Percentiles rank a stretch among this genome's conserved stretches.
These are phyloP conservation scores for Periconia sp. DNA, from an alignment of 2,329 filamentous ascomycete genomes.

Conservation along the genomic window DNA sequence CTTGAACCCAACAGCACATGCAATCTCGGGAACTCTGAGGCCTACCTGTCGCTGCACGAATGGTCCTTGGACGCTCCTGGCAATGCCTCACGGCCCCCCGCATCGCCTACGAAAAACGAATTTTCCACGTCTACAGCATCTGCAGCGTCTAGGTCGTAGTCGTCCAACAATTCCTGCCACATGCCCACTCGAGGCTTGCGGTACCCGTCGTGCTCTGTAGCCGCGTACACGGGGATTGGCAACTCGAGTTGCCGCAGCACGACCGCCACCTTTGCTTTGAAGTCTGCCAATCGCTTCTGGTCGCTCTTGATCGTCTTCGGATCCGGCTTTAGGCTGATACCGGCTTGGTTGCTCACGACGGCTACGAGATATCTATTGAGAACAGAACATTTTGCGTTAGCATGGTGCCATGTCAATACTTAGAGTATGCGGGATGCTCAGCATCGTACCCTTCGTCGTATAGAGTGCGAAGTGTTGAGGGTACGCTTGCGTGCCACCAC, in stretches of 20 bases:
- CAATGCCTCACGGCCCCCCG: conserved; percentile 60
- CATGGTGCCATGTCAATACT: too few relatives aligned
- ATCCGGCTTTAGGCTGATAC: conserved; percentile 75
- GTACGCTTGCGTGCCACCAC: conserved; percentile 85
- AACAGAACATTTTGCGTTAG: conserved; percentile 12
- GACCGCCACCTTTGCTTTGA: conserved; percentile 78
- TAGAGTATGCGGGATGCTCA: conserved; percentile 5
- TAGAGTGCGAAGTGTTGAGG: conserved; percentile 69
- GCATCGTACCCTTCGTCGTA: conserved; percentile 68
- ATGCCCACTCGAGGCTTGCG: conserved; percentile 89
- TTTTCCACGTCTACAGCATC: conserved; percentile 69
- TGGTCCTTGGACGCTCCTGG: conserved; percentile 59
- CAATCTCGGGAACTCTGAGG: conserved; percentile 14
- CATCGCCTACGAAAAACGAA: conserved; percentile 91
- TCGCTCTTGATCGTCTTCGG: conserved; percentile 72
- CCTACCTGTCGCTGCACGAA: conserved; percentile 64
- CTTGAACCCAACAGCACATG: conserved; percentile 10
- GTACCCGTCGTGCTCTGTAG: conserved; percentile 80
- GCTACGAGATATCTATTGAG: conserved; percentile 72
- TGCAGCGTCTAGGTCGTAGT: conserved; percentile 55
- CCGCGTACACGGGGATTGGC: conserved; percentile 82
- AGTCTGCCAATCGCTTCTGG: conserved; percentile 73
- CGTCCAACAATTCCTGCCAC: conserved; percentile 73
- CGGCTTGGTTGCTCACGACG: conserved; percentile 88
- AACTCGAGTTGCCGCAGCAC: conserved; percentile 76